Percentiles rank a stretch among this genome's conserved stretches.
These are phyloP conservation scores for Dillenia turbinata DNA, from an alignment of 164 flowering plant species.

Conservation along the genomic window DNA sequence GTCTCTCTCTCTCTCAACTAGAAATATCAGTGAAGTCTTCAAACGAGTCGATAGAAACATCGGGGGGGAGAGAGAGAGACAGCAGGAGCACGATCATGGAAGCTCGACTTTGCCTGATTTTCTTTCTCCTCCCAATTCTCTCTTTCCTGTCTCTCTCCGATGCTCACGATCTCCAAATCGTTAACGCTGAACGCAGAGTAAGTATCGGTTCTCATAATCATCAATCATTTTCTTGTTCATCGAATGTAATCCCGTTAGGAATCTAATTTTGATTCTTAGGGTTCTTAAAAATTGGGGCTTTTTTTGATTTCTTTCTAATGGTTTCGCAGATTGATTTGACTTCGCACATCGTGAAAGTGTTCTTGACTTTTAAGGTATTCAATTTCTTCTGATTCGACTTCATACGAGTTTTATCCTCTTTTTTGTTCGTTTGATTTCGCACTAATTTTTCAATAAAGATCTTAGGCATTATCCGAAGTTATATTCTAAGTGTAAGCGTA, in stretches of 20 bases:
- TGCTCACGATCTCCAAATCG: conserved; percentile 44
- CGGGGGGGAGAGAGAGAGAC: too few relatives aligned
- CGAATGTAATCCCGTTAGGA: neutral
- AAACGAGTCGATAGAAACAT: too few relatives aligned
- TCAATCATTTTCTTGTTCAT: neutral
- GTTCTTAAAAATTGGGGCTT: neutral
- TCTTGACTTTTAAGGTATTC: conserved; percentile 77
- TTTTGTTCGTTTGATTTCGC: neutral
- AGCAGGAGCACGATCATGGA: conserved; percentile 22
- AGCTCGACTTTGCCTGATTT: conserved; percentile 26
- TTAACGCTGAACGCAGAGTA: conserved; percentile 81
- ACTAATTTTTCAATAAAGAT: neutral
- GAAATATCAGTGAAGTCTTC: too few relatives aligned
- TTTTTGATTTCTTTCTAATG: neutral
- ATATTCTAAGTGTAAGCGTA: too few relatives aligned
- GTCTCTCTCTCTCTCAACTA: too few relatives aligned
- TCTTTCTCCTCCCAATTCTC: conserved; percentile 23
- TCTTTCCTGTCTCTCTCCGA: conserved; percentile 12
- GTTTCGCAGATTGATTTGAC: conserved; percentile 84
- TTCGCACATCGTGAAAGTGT: conserved; percentile 74
- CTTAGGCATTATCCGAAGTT: too few relatives aligned
- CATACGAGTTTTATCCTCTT: too few relatives aligned
- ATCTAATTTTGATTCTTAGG: neutral
- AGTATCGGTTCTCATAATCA: conserved; percentile 5
- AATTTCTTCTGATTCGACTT: neutral